Evolutionary conservation across 306 rosid genomes (phyloP).

Genomic region (Gynostemma pentaphyllum): DNA sequence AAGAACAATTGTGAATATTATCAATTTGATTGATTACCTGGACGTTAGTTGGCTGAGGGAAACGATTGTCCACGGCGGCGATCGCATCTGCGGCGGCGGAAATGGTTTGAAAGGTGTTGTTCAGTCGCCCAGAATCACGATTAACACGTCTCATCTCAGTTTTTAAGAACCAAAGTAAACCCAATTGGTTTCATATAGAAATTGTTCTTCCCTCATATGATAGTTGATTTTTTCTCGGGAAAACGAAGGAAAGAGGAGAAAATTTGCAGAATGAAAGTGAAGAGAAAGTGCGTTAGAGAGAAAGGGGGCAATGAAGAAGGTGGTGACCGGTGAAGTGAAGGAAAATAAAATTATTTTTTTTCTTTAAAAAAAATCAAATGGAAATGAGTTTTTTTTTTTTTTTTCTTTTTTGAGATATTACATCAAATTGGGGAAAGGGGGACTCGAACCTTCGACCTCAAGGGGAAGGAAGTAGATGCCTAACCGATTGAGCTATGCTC

Average conservation of each 20-base stretch:
- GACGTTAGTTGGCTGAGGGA: conserved; percentile 36
- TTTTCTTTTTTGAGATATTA: too few relatives aligned
- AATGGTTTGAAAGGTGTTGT: conserved; percentile 62
- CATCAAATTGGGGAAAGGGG: too few relatives aligned
- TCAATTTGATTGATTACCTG: too few relatives aligned
- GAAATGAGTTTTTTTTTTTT: too few relatives aligned
- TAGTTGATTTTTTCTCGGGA: neutral
- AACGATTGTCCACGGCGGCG: conserved; percentile 51
- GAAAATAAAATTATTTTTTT: too few relatives aligned
- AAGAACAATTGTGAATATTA: neutral
- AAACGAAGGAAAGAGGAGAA: neutral
- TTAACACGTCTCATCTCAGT: conserved; percentile 35
- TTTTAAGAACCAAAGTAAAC: neutral
- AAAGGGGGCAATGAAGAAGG: neutral
- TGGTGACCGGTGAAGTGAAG: neutral
- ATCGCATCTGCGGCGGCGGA: conserved; percentile 92
- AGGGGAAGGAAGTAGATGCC: too few relatives aligned
- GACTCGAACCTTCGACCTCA: too few relatives aligned
- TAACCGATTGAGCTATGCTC: too few relatives aligned
- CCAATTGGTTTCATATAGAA: conserved; percentile 1
- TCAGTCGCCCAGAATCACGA: conserved; percentile 29
- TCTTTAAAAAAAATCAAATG: neutral
- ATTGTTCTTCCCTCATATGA: neutral
- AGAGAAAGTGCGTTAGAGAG: conserved; percentile 10
- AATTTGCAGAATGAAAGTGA: conserved; percentile 16